phyloP scores from a whole-genome alignment of 768 basidiomycete species.

The Baorangia bicolor region DNA sequence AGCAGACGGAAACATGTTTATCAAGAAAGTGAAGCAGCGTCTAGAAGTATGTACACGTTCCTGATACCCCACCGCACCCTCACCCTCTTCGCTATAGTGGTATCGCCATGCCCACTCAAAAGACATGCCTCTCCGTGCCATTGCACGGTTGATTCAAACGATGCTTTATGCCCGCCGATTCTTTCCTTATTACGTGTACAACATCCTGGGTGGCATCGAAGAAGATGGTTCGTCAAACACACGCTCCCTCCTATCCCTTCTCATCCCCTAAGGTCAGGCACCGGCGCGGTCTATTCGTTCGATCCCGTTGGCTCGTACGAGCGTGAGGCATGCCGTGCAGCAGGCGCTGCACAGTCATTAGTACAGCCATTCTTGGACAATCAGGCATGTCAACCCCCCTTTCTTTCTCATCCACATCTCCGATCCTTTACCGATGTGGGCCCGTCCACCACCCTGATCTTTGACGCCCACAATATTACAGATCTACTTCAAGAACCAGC shows the following conservation, averaged over 20 bases:
- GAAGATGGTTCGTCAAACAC: constrained; percentile 74
- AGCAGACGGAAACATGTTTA: constrained; percentile 96
- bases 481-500: constrained; percentile 99
- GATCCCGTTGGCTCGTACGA: constrained; percentile 99
- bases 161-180: constrained; percentile 96
- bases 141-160: constrained; percentile 97
- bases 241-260: neutral
- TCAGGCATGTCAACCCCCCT: constrained; percentile 60
- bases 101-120: constrained; percentile 96
- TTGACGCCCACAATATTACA: constrained; percentile 35
- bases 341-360: constrained; percentile 91
- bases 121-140: constrained; percentile 94
- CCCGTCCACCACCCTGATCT: constrained; percentile 30
- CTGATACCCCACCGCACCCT: neutral
- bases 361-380: constrained; percentile 99
- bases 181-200: constrained; percentile 98
- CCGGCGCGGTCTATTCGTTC: constrained; percentile 99
- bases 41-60: constrained; percentile 69
- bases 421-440: constrained; percentile 50
- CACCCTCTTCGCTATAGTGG: constrained; percentile 57
- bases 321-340: constrained; percentile 93
- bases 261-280: constrained; percentile 48
- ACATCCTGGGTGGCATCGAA: constrained; percentile 94
- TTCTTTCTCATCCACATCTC: constrained; percentile 28
- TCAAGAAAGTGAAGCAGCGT: constrained; percentile 93